Percentiles rank a stretch among this genome's conserved stretches.
Conservation (phyloP, 306 rosid species). For the Lathyrus aphaca region DNA sequence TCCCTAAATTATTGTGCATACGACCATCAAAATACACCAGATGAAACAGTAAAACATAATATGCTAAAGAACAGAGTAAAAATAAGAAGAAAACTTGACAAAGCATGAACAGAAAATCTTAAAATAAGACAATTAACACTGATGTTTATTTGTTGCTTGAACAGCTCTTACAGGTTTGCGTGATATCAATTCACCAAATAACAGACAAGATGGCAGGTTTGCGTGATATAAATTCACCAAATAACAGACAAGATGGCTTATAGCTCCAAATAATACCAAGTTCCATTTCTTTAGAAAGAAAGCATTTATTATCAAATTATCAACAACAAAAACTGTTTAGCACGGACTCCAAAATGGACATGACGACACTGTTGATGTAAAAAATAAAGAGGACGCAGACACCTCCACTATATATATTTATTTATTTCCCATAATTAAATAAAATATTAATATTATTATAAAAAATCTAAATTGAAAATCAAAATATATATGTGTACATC, state of each 20-base stretch:
- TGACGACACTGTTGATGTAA: too few species aligned
- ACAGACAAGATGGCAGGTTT: not conserved
- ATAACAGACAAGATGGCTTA: not conserved
- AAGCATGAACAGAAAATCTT: constrained; percentile 11
- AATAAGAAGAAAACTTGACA: not conserved
- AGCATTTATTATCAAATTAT: not conserved
- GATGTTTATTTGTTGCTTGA: not conserved
- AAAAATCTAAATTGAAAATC: too few species aligned
- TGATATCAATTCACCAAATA: not conserved
- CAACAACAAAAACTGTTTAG: not conserved
- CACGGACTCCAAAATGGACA: too few species aligned
- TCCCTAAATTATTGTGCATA: not conserved
- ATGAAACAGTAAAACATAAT: constrained; percentile 1
- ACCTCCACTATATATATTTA: too few species aligned
- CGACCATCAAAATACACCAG: not conserved
- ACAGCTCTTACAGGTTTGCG: not conserved
- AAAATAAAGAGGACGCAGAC: too few species aligned
- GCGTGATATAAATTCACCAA: not conserved
- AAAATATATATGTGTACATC: too few species aligned
- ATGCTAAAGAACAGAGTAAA: constrained; percentile 8
- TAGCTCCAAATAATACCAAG: not conserved
- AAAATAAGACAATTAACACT: not conserved
- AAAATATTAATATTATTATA: too few species aligned
- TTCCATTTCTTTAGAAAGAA: constrained; percentile 15
- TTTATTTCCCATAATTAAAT: too few species aligned